Evolutionary conservation across 2,329 filamentous ascomycete genomes (phyloP), one percentile per base, ranked within the genome.

Genomic region (Chaetomium olivaceum): DNA sequence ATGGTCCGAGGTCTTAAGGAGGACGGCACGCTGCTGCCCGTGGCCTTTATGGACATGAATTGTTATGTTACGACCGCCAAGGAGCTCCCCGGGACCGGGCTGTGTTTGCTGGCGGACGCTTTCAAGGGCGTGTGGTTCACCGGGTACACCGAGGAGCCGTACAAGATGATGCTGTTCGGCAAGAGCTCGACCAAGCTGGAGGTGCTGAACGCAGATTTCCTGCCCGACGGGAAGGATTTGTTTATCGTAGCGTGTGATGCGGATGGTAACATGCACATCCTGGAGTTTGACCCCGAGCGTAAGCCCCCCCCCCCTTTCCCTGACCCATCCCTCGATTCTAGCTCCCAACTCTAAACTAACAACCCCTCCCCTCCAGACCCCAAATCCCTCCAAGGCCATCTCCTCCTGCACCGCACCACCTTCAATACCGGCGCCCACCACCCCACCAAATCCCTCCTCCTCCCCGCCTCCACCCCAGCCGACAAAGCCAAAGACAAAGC

Each of bases 41-140:
- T 99, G 3, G 95, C 95, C 0, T 99, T 99, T 75, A 91, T 99
- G 83, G 95, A 99, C 74, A 96, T 97, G 88, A 95, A 92, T 79
- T 96, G 91, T 77, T 95, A 97, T 73, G 92, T 97, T 14, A 91
- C 89, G 2, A 87, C 90, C n/a, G 85, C 92, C 62, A 95, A 93
- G 74, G 91, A 92, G 72, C 83, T 99, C 21, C 88, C 88, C 3
- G 88, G 90, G 1, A 96, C 92, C 0, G 93, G 94, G 0, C 83
- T 99, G 75, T 93, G 91, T 73, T 83, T 97, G 12, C 88, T 97
- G 79, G 91, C 91, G 0, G 95, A 99, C 79, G 91, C 91, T 0
- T 88, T 95, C 75, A 97, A 97, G 79, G 95, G 95, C 0, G 83
- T 98, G 2, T 98, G 95, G 93, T 96, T 99, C 71, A 91, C 92